Evolutionary conservation across 2,329 filamentous ascomycete species (phyloP).

Genomic region (Fusarium sp.): DNA sequence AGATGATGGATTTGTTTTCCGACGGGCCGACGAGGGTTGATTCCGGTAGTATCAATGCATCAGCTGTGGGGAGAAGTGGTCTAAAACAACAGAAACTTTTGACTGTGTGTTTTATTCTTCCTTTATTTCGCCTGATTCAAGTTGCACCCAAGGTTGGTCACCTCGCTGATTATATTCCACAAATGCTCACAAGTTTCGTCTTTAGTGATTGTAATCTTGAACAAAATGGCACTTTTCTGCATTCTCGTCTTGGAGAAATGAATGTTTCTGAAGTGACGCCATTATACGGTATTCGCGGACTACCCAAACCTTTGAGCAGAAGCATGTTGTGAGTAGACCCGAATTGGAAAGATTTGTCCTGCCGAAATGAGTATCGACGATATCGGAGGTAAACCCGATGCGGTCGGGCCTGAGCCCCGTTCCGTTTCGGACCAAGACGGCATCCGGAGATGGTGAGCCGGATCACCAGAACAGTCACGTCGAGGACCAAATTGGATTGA

Average conservation of each 20-base stretch:
- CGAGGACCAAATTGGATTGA: fast-evolving
- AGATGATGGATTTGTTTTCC: not conserved
- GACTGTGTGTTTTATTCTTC: too few species aligned
- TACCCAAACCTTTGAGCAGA: too few species aligned
- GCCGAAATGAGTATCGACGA: not conserved
- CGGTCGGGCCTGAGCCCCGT: not conserved
- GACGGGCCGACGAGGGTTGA: conserved; percentile 1
- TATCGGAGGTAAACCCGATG: conserved; percentile 17
- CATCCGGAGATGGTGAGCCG: not conserved
- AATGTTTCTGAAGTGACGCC: too few species aligned
- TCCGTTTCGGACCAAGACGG: not conserved
- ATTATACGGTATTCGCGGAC: too few species aligned
- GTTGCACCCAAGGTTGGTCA: too few species aligned
- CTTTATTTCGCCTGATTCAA: too few species aligned
- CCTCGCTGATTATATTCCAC: too few species aligned
- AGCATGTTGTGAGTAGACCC: not conserved
- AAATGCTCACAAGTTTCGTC: too few species aligned
- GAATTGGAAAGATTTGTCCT: not conserved
- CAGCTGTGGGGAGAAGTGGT: not conserved
- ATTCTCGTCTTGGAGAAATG: too few species aligned
- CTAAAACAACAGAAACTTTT: too few species aligned
- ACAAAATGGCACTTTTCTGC: too few species aligned
- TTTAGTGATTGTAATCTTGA: too few species aligned
- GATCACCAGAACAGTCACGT: fast-evolving
- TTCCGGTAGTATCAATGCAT: not conserved